phyloP scores from a whole-genome alignment of 192 early-diverging fungal genomes.

The Gryganskiella cystojenkinii region DNA sequence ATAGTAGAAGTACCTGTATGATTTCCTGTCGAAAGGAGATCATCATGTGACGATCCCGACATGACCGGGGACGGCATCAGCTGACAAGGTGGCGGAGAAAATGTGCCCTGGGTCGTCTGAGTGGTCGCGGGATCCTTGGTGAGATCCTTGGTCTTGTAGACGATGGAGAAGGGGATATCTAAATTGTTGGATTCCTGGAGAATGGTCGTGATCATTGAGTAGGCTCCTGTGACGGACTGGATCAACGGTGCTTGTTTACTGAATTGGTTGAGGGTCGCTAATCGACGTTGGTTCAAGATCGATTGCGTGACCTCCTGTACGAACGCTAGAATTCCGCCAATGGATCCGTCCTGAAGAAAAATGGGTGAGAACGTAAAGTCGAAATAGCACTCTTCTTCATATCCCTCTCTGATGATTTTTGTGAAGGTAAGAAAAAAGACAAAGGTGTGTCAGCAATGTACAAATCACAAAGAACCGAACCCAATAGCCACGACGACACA shows the following conservation, averaged over 20 bases:
- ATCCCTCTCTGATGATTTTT: conserved; percentile 54
- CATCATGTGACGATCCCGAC: background rate
- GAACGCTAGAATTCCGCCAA: conserved; percentile 41
- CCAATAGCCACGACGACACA: too few relatives aligned
- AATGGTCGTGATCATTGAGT: conserved; percentile 43
- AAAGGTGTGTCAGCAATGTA: background rate
- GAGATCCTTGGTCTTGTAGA: conserved; percentile 24
- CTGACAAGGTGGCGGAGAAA: conserved; percentile 5
- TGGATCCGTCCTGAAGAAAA: conserved; percentile 34
- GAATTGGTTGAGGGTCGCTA: conserved; percentile 47
- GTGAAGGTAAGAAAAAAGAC: too few relatives aligned
- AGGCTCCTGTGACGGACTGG: conserved; percentile 33
- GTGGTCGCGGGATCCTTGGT: background rate
- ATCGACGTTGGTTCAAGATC: conserved; percentile 40
- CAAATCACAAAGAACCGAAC: background rate
- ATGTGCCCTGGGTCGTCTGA: background rate
- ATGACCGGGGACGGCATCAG: background rate
- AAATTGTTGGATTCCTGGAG: conserved; percentile 43
- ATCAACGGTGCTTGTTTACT: conserved; percentile 45
- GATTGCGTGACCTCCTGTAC: conserved; percentile 52
- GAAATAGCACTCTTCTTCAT: conserved; percentile 55
- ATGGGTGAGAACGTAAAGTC: conserved; percentile 54
- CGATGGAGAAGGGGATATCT: conserved; percentile 38
- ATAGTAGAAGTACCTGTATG: conserved; percentile 22
- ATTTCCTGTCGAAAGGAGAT: conserved; percentile 9